Evolutionary conservation across 805 yeast species (phyloP), one percentile per base, ranked within the genome.

Genomic region (Grigorovia jiainica): DNA sequence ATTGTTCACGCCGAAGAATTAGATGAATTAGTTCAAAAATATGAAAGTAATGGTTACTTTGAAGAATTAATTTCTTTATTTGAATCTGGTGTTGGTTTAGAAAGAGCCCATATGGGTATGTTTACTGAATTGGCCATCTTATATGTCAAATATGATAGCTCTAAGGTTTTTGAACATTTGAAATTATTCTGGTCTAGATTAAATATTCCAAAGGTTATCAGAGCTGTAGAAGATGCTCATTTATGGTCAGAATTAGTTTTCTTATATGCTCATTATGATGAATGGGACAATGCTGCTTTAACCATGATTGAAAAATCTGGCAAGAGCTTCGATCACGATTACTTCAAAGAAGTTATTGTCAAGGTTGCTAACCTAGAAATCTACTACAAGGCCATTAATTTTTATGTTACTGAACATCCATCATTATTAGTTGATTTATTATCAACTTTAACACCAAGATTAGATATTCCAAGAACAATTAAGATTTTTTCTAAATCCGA

Each of bases 61-160:
- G 83, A 79, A 51, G 95, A 92, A 70, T 73, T 92, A 50, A 85
- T 90, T 49, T 78, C 96, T 15, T 75, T 92, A 56, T 87, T 92
- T 56, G 98, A 92, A 66, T 90, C 87, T 55, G 97, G 97, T 50
- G 74, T 92, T 46, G 94, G 95, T 34, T 74, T 92, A 53, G 98
- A 92, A 71, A 84, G 98, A 64, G 98, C 98, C 31, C 98, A 92
- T 62, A 92, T 92, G 98, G 98, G 97, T 54, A 90, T 92, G 97
- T 92, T 92, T 64, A 92, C 98, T 9, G 97, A 89, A 66, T 74
- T 92, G 54, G 95, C 97, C 18, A 73, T 85, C 38, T 71, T 92
- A 53, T 92, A 90, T 69, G 76, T 94, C 50, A 90, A 89, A 64
- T 92, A 89, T 67, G 76, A 78, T 47, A 95, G 97, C 23, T 84